These are phyloP conservation scores for Suillus spraguei DNA, from an alignment of 768 basidiomycete genomes.

Conservation along the genomic window DNA sequence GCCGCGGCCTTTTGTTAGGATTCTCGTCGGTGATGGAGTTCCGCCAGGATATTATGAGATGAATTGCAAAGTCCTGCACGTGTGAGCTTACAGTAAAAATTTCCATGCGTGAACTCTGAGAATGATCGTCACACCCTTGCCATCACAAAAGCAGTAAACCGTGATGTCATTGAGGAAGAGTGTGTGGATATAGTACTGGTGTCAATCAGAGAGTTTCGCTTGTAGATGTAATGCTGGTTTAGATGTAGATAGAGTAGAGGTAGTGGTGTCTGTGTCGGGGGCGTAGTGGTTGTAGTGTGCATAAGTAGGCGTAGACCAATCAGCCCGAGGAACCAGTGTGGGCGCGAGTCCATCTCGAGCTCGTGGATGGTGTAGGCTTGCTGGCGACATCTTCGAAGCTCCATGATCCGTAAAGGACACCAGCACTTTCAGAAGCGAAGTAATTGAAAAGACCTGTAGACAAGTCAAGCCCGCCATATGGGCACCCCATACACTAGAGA, in stretches of 20 bases:
- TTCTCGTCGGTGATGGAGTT: neutral
- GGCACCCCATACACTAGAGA: slow-evolving; percentile 64
- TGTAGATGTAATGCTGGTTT: neutral
- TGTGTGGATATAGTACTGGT: neutral
- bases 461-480: slow-evolving; percentile 67
- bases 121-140: neutral
- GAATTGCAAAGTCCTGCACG: neutral
- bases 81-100: neutral
- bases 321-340: neutral
- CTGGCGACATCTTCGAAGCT: slow-evolving; percentile 44
- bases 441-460: slow-evolving; percentile 62
- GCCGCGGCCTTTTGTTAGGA: too few species aligned
- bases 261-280: neutral
- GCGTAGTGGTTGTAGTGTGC: neutral
- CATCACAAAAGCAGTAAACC: neutral
- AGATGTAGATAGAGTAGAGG: neutral
- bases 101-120: neutral
- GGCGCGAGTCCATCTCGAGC: neutral
- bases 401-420: slow-evolving; percentile 66
- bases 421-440: slow-evolving; percentile 50
- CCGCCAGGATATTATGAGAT: neutral
- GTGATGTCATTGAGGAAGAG: neutral
- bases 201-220: neutral
- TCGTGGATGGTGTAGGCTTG: slow-evolving; percentile 5
- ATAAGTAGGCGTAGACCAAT: neutral